Base-by-base conservation (phyloP, 2,329 filamentous ascomycete genomes). In the Penicillium sp. region DNA sequence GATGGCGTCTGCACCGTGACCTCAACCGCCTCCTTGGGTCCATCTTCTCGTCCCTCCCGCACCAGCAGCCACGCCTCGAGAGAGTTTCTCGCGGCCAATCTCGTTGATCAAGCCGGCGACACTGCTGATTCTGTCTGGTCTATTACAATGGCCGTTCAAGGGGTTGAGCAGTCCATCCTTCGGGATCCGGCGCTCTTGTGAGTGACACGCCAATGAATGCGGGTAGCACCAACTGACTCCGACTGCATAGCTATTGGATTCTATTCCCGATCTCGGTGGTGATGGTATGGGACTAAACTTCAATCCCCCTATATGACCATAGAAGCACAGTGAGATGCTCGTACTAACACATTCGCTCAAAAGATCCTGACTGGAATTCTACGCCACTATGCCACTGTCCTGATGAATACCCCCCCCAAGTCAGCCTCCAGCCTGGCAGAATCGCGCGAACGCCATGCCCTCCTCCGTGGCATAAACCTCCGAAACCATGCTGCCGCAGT, bases 141-240 rank as follows among this genome's bases (percentile, higher is more conserved):
- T 41, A 45, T 50, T 61, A 72, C 51, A 36, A 97, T 97, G 91
- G 85, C 86, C 58, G 83, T 68, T 42, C 67, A 93, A 73, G 77
- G 85, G 53, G 79, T 86, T 53, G 84, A 87, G 56, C 93, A 98
- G 77, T 93, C 89, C 75, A 96, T 98, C 80, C 86, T 94, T 74
- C 73, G 93, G 80, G 94, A 98, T 85, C 91, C 93, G 62, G 90
- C 95, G 71, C 77, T 98, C 53, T 95, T 98, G 93, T 97, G 75
- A 64, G 87, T 51, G 17, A 23, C 19, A 7, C 32, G 36, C 18
- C 33, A 39, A 18, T 28, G n/a, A 18, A 40, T 31, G 39, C 23
- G 21, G 33, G 33, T 30, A 42, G 40, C 27, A 26, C 19, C 18
- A 31, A 36, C 55, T 56, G 34, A 54, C 40, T 13, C 39, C 20